Percentiles rank a stretch among this genome's conserved stretches.
Conservation (phyloP, 2,329 filamentous ascomycete species). For the Shiraia sp. region DNA sequence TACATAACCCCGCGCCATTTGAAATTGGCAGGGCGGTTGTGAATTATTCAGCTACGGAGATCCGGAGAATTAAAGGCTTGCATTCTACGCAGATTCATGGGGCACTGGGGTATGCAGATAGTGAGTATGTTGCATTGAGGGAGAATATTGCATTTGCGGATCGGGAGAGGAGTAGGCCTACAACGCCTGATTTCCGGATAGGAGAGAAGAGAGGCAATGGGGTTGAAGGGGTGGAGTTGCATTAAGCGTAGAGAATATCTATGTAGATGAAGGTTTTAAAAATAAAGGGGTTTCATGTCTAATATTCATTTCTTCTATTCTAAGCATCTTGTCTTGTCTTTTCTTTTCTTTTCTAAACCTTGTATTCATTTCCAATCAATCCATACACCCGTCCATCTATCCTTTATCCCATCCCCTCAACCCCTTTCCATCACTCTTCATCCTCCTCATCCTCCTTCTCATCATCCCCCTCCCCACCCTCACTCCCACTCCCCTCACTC, state of each 20-base stretch:
- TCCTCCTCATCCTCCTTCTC: too few species aligned
- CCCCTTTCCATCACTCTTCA: too few species aligned
- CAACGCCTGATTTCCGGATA: constrained; percentile 36
- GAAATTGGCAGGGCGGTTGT: constrained; percentile 90
- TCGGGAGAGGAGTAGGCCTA: constrained; percentile 43
- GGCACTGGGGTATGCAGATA: constrained; percentile 87
- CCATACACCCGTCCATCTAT: too few species aligned
- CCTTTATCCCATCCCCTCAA: too few species aligned
- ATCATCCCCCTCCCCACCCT: too few species aligned
- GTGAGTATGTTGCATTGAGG: constrained; percentile 86
- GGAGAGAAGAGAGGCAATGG: constrained; percentile 3
- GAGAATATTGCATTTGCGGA: constrained; percentile 82
- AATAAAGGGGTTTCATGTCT: too few species aligned
- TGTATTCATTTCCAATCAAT: too few species aligned
- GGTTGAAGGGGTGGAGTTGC: constrained; percentile 7
- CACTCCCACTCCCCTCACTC: too few species aligned
- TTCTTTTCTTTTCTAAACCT: too few species aligned
- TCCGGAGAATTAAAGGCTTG: constrained; percentile 79
- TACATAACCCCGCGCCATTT: constrained; percentile 43
- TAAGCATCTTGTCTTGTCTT: too few species aligned
- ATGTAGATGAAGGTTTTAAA: too few species aligned
- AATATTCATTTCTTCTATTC: too few species aligned
- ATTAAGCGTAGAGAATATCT: constrained; percentile 3
- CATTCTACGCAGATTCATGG: constrained; percentile 80
- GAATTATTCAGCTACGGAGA: constrained; percentile 88